A percentile compares a stretch with the other conserved stretches of the same genome.
Evolutionary conservation across 2,329 filamentous ascomycete species (phyloP).

Genomic region (Scedosporium minutisporum): DNA sequence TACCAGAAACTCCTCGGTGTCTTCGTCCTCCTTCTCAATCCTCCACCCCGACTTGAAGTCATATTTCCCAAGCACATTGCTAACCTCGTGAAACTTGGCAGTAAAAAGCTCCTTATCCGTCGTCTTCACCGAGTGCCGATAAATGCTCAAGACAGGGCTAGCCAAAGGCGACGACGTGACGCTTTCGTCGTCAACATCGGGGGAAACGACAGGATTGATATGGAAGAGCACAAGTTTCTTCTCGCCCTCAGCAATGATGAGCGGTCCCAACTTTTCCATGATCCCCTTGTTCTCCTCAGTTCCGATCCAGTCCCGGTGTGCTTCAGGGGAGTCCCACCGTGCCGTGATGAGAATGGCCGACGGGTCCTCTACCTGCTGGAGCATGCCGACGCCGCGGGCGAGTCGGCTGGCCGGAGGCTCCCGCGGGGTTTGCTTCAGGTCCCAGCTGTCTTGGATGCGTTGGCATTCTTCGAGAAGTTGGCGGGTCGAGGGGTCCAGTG

Average conservation of each 20-base stretch:
- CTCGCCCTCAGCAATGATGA: slow-evolving; percentile 21
- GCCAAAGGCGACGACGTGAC: slow-evolving; percentile 14
- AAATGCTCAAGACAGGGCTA: slow-evolving; percentile 24
- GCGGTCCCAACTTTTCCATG: slow-evolving; percentile 22
- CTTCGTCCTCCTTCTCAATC: slow-evolving; percentile 25
- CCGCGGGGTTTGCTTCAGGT: slow-evolving; percentile 23
- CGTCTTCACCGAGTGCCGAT: slow-evolving; percentile 20
- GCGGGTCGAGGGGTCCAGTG: slow-evolving; percentile 22
- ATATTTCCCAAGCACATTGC: slow-evolving; percentile 21
- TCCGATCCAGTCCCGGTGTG: slow-evolving; percentile 33
- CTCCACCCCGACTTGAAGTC: slow-evolving; percentile 30
- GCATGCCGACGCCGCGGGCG: slow-evolving; percentile 24
- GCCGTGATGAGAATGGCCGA: slow-evolving; percentile 32
- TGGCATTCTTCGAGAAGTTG: slow-evolving; percentile 21
- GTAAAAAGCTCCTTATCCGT: slow-evolving; percentile 23
- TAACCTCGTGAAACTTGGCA: slow-evolving; percentile 22
- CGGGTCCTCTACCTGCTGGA: slow-evolving; percentile 24
- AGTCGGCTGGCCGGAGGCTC: slow-evolving; percentile 21
- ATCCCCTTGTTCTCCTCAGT: slow-evolving; percentile 28
- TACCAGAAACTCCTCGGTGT: slow-evolving; percentile 23
- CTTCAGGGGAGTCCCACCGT: slow-evolving; percentile 31
- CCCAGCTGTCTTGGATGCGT: slow-evolving; percentile 29
- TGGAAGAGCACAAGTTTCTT: slow-evolving; percentile 30
- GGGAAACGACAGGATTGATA: slow-evolving; percentile 22
- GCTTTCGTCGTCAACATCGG: slow-evolving; percentile 6